These are phyloP conservation scores for Penicillium hesseltinei DNA, from an alignment of 2,329 filamentous ascomycete genomes.

Conservation along the genomic window DNA sequence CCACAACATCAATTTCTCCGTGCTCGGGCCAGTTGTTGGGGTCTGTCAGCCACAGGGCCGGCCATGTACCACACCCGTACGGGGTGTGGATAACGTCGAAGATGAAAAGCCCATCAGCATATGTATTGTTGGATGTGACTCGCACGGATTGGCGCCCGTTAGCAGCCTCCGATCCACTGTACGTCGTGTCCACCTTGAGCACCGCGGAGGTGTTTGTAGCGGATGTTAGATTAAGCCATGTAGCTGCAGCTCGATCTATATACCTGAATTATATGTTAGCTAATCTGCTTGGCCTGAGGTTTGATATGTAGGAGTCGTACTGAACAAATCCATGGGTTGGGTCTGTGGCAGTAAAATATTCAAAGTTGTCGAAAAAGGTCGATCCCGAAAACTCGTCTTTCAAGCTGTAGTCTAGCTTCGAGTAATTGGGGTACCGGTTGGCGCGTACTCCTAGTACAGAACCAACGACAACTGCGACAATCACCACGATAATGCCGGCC, in stretches of 20 bases:
- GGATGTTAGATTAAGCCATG: slow-evolving; percentile 57
- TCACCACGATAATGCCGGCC: slow-evolving; percentile 31
- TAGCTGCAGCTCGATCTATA: slow-evolving; percentile 38
- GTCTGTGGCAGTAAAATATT: slow-evolving; percentile 43
- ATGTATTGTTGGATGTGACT: slow-evolving; percentile 59
- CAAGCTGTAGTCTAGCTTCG: slow-evolving; percentile 35
- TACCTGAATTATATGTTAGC: slow-evolving; percentile 28
- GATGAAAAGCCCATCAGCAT: slow-evolving; percentile 61
- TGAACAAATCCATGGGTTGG: slow-evolving; percentile 44
- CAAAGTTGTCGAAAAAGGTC: slow-evolving; percentile 46
- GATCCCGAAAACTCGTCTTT: slow-evolving; percentile 40
- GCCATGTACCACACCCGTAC: slow-evolving; percentile 64
- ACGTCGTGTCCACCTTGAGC: slow-evolving; percentile 56
- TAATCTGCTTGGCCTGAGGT: neutral
- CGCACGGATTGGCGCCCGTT: slow-evolving; percentile 63
- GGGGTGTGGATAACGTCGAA: slow-evolving; percentile 65
- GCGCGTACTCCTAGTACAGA: slow-evolving; percentile 35
- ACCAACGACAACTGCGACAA: slow-evolving; percentile 46
- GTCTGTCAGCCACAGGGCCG: slow-evolving; percentile 65
- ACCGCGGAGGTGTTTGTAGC: slow-evolving; percentile 53
- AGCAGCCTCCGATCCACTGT: slow-evolving; percentile 44
- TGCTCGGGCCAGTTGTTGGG: slow-evolving; percentile 59
- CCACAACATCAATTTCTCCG: slow-evolving; percentile 65
- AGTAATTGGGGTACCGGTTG: slow-evolving; percentile 37
- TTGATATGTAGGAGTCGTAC: slow-evolving; percentile 29